Base-by-base conservation (phyloP, 306 rosid genomes). In the Medicago arabica region DNA sequence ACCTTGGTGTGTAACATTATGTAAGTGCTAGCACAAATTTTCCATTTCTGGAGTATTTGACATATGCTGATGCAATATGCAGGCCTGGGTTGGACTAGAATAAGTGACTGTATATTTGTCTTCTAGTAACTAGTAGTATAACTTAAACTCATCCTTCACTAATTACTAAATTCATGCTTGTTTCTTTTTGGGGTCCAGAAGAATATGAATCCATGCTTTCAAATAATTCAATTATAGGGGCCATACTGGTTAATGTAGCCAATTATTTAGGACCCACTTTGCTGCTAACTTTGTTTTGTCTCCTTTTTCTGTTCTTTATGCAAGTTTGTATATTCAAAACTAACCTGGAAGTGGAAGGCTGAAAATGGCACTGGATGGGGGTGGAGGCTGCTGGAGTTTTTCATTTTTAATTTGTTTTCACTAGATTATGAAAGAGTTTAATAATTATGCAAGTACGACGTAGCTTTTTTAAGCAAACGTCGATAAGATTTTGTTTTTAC, bases 141-240 rank as follows among this genome's bases (percentile, higher is more conserved):
- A 16, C 19, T 72, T 39, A n/a, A n/a, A n/a, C n/a, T n/a, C n/a
- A 64, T 39, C 12, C 36, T 15, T 38, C 57, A 8, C 4, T 28
- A n/a, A 43, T 72, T 41, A 7, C 7, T 46, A 13, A 12, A 46
- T 46, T 5, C 8, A 72, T 14, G 64, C 36, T 66, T 80, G 79
- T 19, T 66, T 9, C 47, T 80, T 73, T 80, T 8, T 66, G 83
- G 47, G 75, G 71, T 44, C 34, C 64, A 80, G 46, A 73, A 73
- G 16, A 13, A 46, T 46, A 46, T 46, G 51, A 16, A 54, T 2
- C 47, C 28, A 3, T 57, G 74, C 39, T 74, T 80, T 57, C 57
- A 38, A 63, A 80, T 75, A 75, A 75, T 80, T 80, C 65, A 60
- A 21, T 28, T 17, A 23, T 44, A 11, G 69, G 66, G 75, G 1